These are phyloP conservation scores for Selaginella tamariscina DNA, from an alignment of 75 land plant genomes.

Conservation along the genomic window DNA sequence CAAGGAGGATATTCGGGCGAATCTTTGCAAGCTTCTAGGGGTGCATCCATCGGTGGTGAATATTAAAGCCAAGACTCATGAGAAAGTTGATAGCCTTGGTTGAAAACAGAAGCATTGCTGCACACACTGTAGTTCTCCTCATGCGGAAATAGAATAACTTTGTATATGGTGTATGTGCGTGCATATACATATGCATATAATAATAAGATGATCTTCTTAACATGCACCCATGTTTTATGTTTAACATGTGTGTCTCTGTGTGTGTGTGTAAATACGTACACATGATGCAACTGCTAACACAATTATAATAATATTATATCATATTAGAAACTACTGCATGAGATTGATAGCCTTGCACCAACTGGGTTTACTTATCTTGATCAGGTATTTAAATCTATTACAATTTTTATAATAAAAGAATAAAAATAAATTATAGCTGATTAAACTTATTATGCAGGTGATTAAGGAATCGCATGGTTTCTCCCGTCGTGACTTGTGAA, in stretches of 20 bases:
- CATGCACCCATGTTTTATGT: too few relatives aligned
- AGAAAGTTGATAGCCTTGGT: constrained; percentile 94
- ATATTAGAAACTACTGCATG: constrained; percentile 37
- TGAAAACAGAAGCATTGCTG: constrained; percentile 86
- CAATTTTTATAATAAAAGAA: too few relatives aligned
- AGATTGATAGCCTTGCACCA: constrained; percentile 49
- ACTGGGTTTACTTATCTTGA: constrained; percentile 52
- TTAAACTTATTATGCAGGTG: constrained; percentile 55
- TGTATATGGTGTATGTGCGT: too few relatives aligned
- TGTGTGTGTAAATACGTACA: too few relatives aligned
- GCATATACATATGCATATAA: too few relatives aligned
- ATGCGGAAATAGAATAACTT: constrained; percentile 67
- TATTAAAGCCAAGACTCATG: constrained; percentile 90
- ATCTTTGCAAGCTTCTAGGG: constrained; percentile 62
- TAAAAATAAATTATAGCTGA: constrained; percentile 41
- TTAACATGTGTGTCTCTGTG: too few relatives aligned
- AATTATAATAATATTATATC: neutral
- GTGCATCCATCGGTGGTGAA: constrained; percentile 69
- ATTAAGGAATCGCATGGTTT: constrained; percentile 40
- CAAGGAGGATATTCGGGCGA: constrained; percentile 74
- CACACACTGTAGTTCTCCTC: constrained; percentile 84
- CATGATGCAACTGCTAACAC: constrained; percentile 6
- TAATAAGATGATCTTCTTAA: too few relatives aligned
- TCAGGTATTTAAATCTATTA: constrained; percentile 42
- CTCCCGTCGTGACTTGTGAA: constrained; percentile 62